Percentiles rank a stretch among this genome's conserved stretches.
phyloP scores from a whole-genome alignment of 345 rosid species.

The Gossypium mustelinum region DNA sequence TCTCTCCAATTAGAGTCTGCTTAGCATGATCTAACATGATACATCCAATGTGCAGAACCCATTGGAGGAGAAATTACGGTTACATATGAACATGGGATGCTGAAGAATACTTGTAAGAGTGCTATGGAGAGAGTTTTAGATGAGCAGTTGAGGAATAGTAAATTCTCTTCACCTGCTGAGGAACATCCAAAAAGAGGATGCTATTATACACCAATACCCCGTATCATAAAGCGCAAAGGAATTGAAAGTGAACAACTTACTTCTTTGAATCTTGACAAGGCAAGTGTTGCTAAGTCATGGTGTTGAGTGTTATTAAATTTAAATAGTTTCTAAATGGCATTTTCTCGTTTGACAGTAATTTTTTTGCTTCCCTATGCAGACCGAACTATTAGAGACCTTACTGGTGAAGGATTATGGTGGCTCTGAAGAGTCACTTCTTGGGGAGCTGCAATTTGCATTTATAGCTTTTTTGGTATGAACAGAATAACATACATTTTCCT shows the following conservation, averaged over 20 bases:
- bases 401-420: conserved; percentile 56
- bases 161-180: conserved; percentile 41
- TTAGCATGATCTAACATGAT: background rate
- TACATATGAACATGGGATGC: conserved; percentile 48
- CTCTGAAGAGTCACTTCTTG: conserved; percentile 76
- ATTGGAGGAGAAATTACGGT: conserved; percentile 89
- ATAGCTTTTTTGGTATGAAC: conserved; percentile 77
- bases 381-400: conserved; percentile 59
- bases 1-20: background rate
- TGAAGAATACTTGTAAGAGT: conserved; percentile 40
- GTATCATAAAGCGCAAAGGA: conserved; percentile 60
- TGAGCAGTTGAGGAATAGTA: conserved; percentile 56
- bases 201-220: conserved; percentile 77
- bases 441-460: conserved; percentile 86
- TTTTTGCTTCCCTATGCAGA: conserved; percentile 35
- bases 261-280: conserved; percentile 94
- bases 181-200: conserved; percentile 48
- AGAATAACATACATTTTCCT: conserved; percentile 7
- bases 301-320: conserved; percentile 1
- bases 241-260: conserved; percentile 65
- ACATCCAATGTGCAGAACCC: conserved; percentile 53
- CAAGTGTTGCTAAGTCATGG: conserved; percentile 12
- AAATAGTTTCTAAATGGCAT: background rate
- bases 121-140: conserved; percentile 68
- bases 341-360: conserved; percentile 13